Conservation (phyloP, 805 yeast species). For the Wickerhamomyces bovis region DNA sequence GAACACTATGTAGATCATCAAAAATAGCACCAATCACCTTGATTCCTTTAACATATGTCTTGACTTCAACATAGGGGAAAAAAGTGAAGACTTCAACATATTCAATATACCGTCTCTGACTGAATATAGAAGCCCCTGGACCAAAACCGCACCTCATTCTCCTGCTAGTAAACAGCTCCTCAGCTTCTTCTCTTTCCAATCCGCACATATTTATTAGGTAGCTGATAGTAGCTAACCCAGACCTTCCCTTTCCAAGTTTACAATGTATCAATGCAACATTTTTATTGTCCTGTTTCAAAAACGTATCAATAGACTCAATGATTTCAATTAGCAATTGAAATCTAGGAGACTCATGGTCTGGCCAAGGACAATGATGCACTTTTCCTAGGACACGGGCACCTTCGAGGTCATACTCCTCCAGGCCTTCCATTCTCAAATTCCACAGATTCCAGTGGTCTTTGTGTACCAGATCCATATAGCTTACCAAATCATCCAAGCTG, state of each 20-base stretch:
- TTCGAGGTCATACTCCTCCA: constrained; percentile 30
- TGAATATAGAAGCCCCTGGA: constrained; percentile 61
- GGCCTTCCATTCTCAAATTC: constrained; percentile 62
- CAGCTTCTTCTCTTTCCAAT: constrained; percentile 39
- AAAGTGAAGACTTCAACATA: constrained; percentile 34
- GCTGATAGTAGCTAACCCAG: constrained; percentile 72
- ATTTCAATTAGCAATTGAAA: constrained; percentile 42
- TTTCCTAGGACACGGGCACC: constrained; percentile 1
- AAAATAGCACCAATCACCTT: background rate
- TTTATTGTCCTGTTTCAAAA: constrained; percentile 26
- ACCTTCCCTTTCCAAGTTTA: constrained; percentile 86
- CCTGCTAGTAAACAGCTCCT: constrained; percentile 43
- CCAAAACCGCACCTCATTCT: constrained; percentile 55
- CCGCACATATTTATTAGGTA: constrained; percentile 50
- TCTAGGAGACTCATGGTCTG: constrained; percentile 77
- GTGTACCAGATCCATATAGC: constrained; percentile 41
- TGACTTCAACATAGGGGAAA: background rate
- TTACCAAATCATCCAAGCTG: constrained; percentile 43
- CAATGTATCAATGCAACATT: constrained; percentile 76
- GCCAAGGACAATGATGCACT: constrained; percentile 41
- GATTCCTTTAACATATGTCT: background rate
- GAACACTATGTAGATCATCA: background rate
- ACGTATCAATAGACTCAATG: constrained; percentile 40
- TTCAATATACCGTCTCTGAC: constrained; percentile 61
- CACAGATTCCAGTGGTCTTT: constrained; percentile 62